Evolutionary conservation across 2,329 filamentous ascomycete species (phyloP).

Genomic region (Macrophomina phaseolina): DNA sequence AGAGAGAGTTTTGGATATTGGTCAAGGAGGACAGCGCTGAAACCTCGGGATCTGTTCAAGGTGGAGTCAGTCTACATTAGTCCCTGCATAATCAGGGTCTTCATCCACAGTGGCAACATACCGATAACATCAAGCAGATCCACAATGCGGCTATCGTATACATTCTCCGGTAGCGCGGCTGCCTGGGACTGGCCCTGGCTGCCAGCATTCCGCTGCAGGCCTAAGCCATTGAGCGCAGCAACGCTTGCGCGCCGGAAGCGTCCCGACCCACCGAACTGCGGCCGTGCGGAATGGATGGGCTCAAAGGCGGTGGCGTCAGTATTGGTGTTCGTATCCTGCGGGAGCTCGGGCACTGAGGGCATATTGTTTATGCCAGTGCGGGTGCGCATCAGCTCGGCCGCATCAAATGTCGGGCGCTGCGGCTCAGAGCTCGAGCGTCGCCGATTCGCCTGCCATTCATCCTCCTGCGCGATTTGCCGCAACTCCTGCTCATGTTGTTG

Average conservation of each 20-base stretch:
- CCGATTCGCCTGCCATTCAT: conserved; percentile 24
- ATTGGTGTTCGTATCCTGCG: background rate
- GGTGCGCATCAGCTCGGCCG: conserved; percentile 9
- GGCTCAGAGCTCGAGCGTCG: conserved; percentile 27
- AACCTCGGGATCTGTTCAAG: conserved; percentile 74
- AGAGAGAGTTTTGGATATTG: conserved; percentile 89
- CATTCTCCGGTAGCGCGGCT: conserved; percentile 15
- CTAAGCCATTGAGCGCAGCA: conserved; percentile 15
- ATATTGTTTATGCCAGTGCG: conserved; percentile 21
- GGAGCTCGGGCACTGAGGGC: conserved; percentile 25
- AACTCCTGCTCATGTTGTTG: conserved; percentile 10
- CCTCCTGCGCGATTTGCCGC: background rate
- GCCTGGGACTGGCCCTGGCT: background rate
- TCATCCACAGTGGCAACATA: conserved; percentile 47
- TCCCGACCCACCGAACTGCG: conserved; percentile 9
- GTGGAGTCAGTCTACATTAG: conserved; percentile 8
- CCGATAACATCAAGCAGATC: conserved; percentile 73
- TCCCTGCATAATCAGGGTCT: conserved; percentile 31
- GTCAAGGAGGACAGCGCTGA: conserved; percentile 82
- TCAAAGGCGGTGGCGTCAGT: conserved; percentile 2
- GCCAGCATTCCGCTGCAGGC: conserved; percentile 5
- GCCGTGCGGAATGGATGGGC: conserved; percentile 8
- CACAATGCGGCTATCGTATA: conserved; percentile 68
- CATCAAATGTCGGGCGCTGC: conserved; percentile 22
- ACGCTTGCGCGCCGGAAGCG: conserved; percentile 19